Evolutionary conservation across 2,329 filamentous ascomycete genomes (phyloP).

Genomic region (Neoascochyta sp.): DNA sequence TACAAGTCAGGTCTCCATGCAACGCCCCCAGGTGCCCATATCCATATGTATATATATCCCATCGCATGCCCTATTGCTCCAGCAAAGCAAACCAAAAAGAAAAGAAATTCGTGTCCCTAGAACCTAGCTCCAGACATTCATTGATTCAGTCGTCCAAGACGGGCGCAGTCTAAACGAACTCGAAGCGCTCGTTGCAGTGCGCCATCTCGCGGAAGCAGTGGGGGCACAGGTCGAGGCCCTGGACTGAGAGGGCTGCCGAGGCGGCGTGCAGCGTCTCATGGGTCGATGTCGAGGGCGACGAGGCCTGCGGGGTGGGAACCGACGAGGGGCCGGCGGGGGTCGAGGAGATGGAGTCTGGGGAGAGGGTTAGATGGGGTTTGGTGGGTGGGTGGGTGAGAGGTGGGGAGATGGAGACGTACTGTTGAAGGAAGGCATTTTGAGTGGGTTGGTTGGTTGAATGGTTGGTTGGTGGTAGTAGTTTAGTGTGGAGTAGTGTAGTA

Average conservation of each 20-base stretch:
- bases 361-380: too few species aligned
- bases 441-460: not conserved
- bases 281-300: slow-evolving; percentile 11
- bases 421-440: slow-evolving; percentile 21
- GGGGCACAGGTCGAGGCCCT: slow-evolving; percentile 24
- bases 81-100: too few species aligned
- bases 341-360: slow-evolving; percentile 21
- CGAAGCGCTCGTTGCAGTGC: slow-evolving; percentile 25
- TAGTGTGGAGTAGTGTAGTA: not conserved
- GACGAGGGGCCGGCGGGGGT: slow-evolving; percentile 20
- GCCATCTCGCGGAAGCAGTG: slow-evolving; percentile 27
- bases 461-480: not conserved
- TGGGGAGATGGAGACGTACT: slow-evolving; percentile 5
- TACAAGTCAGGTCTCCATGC: too few species aligned
- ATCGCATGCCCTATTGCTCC: too few species aligned
- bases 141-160: too few species aligned
- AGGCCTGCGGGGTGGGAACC: slow-evolving; percentile 18
- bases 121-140: too few species aligned
- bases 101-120: too few species aligned
- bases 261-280: slow-evolving; percentile 22
- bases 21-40: too few species aligned
- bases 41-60: too few species aligned
- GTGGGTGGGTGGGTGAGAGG: slow-evolving; percentile 1
- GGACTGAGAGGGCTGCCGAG: slow-evolving; percentile 16
- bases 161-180: slow-evolving; percentile 24